phyloP scores from a whole-genome alignment of 306 rosid species.

The Fragaria nilgerrensis region DNA sequence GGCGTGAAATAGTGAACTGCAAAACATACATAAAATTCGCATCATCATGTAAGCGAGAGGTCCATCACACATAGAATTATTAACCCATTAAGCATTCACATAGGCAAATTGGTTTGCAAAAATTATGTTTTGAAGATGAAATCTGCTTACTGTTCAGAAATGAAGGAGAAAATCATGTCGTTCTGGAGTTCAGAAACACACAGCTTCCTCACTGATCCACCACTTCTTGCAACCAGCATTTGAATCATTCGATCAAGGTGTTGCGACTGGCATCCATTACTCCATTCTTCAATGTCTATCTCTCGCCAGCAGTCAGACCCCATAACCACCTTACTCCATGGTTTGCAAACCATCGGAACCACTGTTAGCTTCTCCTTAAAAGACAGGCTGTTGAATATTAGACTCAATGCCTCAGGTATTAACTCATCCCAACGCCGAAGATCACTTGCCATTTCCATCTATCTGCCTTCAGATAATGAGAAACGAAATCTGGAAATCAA shows the following conservation, averaged over 20 bases:
- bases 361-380: constrained; percentile 69
- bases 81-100: neutral
- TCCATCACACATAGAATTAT: neutral
- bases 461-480: constrained; percentile 23
- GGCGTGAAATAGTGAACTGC: neutral
- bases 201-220: constrained; percentile 77
- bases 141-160: constrained; percentile 80
- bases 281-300: constrained; percentile 90
- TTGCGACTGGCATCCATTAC: constrained; percentile 48
- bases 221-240: constrained; percentile 63
- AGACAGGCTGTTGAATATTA: constrained; percentile 69
- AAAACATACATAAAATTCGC: neutral
- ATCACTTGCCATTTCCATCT: constrained; percentile 60
- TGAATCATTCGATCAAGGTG: constrained; percentile 68
- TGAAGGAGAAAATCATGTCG: constrained; percentile 58
- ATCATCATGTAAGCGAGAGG: constrained; percentile 7
- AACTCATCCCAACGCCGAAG: constrained; percentile 80
- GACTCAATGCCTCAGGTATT: constrained; percentile 79
- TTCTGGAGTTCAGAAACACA: constrained; percentile 65
- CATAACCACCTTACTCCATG: constrained; percentile 72
- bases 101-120: neutral
- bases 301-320: constrained; percentile 96
- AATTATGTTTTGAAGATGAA: neutral
- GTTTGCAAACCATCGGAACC: constrained; percentile 83
- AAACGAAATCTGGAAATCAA: neutral